A percentile compares a stretch with the other conserved stretches of the same genome.
Conservation (phyloP, 1,284 basidiomycete species). For the Leucocoprinus gongylophorus region DNA sequence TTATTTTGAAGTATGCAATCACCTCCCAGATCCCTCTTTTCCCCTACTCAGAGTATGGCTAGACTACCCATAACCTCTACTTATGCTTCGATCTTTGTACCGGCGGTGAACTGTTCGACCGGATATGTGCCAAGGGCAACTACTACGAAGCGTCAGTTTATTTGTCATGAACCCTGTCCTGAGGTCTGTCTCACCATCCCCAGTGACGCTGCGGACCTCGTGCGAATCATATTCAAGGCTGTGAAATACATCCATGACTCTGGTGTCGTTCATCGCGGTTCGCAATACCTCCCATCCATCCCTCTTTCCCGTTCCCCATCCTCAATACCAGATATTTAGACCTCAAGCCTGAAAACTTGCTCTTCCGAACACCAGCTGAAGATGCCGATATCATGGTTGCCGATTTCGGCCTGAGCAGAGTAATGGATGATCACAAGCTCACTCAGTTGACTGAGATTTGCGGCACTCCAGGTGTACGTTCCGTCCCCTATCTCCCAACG, state of each 20-base stretch:
- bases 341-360: constrained; percentile 94
- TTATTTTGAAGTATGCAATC: constrained; percentile 80
- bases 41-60: background rate
- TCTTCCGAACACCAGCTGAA: constrained; percentile 88
- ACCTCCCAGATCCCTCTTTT: background rate
- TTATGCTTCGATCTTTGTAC: constrained; percentile 97
- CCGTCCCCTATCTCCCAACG: background rate
- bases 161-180: background rate
- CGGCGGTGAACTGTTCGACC: constrained; percentile 96
- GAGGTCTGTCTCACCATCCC: background rate
- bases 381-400: constrained; percentile 96
- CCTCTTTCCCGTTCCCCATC: background rate
- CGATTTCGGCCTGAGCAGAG: constrained; percentile 88
- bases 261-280: constrained; percentile 94
- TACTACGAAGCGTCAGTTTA: constrained; percentile 83
- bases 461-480: constrained; percentile 74
- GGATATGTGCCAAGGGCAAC: constrained; percentile 96
- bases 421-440: constrained; percentile 89
- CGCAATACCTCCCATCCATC: constrained; percentile 16
- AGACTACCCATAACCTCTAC: constrained; percentile 92
- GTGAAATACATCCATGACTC: constrained; percentile 91
- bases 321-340: constrained; percentile 39
- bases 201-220: constrained; percentile 86
- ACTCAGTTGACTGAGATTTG: constrained; percentile 91
- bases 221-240: constrained; percentile 81